Evolutionary conservation across 805 yeast genomes (phyloP).

Genomic region (Candida maesae): DNA sequence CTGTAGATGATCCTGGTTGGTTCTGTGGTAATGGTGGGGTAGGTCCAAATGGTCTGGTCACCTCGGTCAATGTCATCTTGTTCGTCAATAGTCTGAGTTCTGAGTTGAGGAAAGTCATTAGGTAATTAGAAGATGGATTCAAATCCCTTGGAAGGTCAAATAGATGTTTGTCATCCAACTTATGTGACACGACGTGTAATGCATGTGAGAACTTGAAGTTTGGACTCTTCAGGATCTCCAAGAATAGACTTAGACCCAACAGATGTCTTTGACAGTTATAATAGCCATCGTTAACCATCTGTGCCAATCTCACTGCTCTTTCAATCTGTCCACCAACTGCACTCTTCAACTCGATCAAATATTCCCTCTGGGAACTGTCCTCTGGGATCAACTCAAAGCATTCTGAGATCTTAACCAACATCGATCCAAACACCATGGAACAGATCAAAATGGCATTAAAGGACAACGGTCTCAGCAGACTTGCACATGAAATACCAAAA

Average conservation of each 20-base stretch:
- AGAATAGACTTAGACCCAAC: constrained; percentile 14
- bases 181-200: neutral
- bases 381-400: constrained; percentile 6
- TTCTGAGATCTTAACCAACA: constrained; percentile 14
- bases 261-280: constrained; percentile 19
- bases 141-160: neutral
- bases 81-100: neutral
- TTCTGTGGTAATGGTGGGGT: too few relatives aligned
- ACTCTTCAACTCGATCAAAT: constrained; percentile 9
- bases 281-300: constrained; percentile 11
- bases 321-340: neutral
- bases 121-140: neutral
- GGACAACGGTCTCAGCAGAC: constrained; percentile 37
- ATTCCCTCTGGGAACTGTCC: neutral
- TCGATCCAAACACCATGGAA: constrained; percentile 6
- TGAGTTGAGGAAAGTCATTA: neutral
- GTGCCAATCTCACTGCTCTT: constrained; percentile 13
- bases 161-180: neutral
- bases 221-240: constrained; percentile 15
- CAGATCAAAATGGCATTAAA: constrained; percentile 8
- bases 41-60: neutral
- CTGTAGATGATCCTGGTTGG: too few relatives aligned
- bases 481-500: constrained; percentile 36
- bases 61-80: neutral
- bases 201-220: constrained; percentile 14